A percentile compares a stretch with the other conserved stretches of the same genome.
Evolutionary conservation across 441 rosid genomes (phyloP).

Genomic region (Brassica hybrid): DNA sequence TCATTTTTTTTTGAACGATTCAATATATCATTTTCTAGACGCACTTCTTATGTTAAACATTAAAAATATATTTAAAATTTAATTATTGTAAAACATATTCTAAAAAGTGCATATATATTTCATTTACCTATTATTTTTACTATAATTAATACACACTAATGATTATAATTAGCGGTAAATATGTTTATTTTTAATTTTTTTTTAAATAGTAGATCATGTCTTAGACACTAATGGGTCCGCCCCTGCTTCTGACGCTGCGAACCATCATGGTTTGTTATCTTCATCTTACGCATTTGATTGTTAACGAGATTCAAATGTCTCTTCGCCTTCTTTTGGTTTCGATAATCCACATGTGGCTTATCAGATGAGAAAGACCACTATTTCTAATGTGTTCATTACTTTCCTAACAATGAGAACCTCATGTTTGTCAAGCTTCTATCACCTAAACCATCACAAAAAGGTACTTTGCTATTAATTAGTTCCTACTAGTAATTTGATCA

Average conservation of each 20-base stretch:
- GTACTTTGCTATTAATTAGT: conserved; percentile 14
- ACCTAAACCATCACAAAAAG: conserved; percentile 22
- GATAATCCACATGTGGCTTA: conserved; percentile 5
- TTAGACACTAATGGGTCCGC: too few species aligned
- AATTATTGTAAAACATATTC: background rate
- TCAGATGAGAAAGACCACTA: conserved; percentile 6
- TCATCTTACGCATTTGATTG: background rate
- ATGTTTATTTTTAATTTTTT: background rate
- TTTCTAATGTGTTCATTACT: conserved; percentile 3
- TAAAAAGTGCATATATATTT: background rate
- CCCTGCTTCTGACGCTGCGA: background rate
- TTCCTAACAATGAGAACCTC: conserved; percentile 1
- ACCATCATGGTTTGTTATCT: conserved; percentile 22
- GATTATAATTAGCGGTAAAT: background rate
- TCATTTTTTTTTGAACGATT: too few species aligned
- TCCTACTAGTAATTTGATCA: conserved; percentile 10
- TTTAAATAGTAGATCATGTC: too few species aligned
- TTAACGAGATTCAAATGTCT: conserved; percentile 3
- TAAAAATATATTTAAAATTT: background rate
- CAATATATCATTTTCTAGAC: conserved; percentile 22
- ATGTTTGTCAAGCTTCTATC: conserved; percentile 10
- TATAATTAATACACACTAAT: background rate
- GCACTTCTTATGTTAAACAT: background rate
- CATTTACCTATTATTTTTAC: background rate
- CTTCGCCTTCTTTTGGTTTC: conserved; percentile 14